Conservation (phyloP, 768 basidiomycete species). For the Lactarius hatsudake region DNA sequence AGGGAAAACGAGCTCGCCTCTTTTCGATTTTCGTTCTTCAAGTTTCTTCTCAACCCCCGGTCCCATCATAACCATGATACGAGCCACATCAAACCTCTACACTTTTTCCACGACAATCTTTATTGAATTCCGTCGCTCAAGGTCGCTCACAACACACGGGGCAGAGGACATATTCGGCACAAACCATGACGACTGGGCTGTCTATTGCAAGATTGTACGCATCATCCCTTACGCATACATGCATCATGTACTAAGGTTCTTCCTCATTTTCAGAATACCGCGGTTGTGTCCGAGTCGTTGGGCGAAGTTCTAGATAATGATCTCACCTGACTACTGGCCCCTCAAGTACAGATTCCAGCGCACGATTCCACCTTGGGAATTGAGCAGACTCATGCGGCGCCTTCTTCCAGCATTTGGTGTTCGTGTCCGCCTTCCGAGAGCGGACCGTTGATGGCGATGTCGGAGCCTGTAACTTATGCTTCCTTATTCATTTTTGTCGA, state of each 20-base stretch:
- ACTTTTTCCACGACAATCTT: no score
- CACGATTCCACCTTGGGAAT: slow-evolving; percentile 81
- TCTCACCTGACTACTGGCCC: slow-evolving; percentile 57
- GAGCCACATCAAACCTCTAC: no score
- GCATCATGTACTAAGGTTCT: neutral
- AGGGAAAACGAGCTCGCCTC: no score
- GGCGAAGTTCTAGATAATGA: slow-evolving; percentile 75
- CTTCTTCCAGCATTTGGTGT: slow-evolving; percentile 71
- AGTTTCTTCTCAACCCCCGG: no score
- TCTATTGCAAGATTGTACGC: slow-evolving; percentile 80
- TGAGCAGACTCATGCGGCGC: slow-evolving; percentile 75
- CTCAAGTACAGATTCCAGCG: slow-evolving; percentile 76
- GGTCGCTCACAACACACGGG: neutral
- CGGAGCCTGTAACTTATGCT: slow-evolving; percentile 46
- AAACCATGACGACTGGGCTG: slow-evolving; percentile 95
- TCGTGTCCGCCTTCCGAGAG: slow-evolving; percentile 76
- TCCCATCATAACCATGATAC: no score
- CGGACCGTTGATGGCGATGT: slow-evolving; percentile 72
- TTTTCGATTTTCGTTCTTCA: no score
- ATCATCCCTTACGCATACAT: neutral
- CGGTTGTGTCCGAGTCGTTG: slow-evolving; percentile 46
- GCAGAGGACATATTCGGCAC: slow-evolving; percentile 91
- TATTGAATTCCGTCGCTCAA: neutral
- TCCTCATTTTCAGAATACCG: slow-evolving; percentile 53
- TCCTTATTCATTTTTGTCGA: neutral